phyloP scores from a whole-genome alignment of 495 filamentous ascomycete genomes.

The Entonaema liquescens region DNA sequence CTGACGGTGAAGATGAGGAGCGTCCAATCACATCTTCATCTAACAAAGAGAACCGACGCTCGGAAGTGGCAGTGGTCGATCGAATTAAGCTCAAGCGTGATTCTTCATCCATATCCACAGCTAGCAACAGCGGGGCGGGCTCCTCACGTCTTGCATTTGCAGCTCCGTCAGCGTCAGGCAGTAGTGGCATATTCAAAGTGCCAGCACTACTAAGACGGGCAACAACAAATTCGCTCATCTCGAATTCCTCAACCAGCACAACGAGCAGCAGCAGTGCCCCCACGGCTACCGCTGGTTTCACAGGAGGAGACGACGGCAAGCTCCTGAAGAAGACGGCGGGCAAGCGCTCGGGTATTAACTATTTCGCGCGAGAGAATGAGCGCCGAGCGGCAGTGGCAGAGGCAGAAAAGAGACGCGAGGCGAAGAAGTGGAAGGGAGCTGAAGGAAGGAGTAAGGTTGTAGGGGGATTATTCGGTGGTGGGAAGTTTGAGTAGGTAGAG shows the following conservation, averaged over 20 bases:
- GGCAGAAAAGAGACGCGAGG: conserved; percentile 69
- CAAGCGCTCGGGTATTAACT: conserved; percentile 72
- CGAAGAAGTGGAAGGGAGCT: conserved; percentile 71
- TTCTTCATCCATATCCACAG: conserved; percentile 50
- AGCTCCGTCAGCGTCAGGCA: conserved; percentile 52
- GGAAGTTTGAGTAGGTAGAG: conserved; percentile 54
- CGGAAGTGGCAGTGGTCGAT: conserved; percentile 71
- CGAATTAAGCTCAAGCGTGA: conserved; percentile 80
- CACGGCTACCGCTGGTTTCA: conserved; percentile 47
- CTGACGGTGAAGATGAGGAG: conserved; percentile 52
- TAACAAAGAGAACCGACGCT: conserved; percentile 56
- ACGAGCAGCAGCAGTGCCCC: conserved; percentile 50
- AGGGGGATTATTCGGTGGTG: conserved; percentile 61
- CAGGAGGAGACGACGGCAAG: conserved; percentile 55
- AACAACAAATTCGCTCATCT: conserved; percentile 67
- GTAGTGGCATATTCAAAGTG: conserved; percentile 65
- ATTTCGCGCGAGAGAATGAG: conserved; percentile 79
- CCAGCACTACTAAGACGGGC: conserved; percentile 82
- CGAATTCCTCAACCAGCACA: conserved; percentile 44
- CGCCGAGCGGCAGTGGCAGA: conserved; percentile 65
- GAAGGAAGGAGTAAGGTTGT: conserved; percentile 59
- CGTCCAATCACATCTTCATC: conserved; percentile 37
- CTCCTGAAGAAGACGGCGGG: conserved; percentile 75
- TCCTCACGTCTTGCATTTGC: conserved; percentile 69
- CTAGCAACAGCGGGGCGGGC: conserved; percentile 3